Evolutionary conservation across 805 yeast species (phyloP).

Genomic region (Starmerella etchellsii): DNA sequence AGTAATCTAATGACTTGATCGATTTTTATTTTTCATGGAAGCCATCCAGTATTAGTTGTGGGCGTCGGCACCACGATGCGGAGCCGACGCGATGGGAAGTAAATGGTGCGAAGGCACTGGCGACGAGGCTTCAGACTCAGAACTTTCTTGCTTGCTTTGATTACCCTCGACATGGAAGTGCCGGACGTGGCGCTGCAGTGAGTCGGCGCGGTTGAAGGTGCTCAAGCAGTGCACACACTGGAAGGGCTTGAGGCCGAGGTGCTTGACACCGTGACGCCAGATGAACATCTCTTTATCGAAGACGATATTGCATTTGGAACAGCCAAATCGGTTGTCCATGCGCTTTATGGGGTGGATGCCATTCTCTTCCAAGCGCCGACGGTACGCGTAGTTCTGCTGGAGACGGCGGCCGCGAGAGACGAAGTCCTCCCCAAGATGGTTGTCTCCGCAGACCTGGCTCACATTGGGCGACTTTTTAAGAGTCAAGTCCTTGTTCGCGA

Average conservation of each 20-base stretch:
- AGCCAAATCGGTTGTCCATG: neutral
- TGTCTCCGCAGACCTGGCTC: neutral
- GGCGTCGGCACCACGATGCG: too few relatives aligned
- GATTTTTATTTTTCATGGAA: too few relatives aligned
- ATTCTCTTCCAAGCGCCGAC: slow-evolving; percentile 3
- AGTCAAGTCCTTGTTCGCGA: neutral
- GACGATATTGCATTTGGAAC: slow-evolving; percentile 7
- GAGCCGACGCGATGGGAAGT: too few relatives aligned
- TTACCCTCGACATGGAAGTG: slow-evolving; percentile 9
- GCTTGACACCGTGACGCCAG: slow-evolving; percentile 16
- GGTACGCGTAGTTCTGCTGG: slow-evolving; percentile 9
- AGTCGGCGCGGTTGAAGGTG: slow-evolving; percentile 11
- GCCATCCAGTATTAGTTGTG: too few relatives aligned
- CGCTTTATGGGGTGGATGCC: slow-evolving; percentile 5
- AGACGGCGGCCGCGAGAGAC: slow-evolving; percentile 3
- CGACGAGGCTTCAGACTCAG: too few relatives aligned
- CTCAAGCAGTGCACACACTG: slow-evolving; percentile 5
- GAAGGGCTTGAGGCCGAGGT: slow-evolving; percentile 12
- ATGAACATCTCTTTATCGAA: slow-evolving; percentile 14
- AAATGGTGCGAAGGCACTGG: too few relatives aligned
- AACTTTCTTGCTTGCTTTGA: too few relatives aligned
- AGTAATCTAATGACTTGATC: too few relatives aligned
- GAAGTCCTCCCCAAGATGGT: neutral
- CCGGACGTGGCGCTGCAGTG: slow-evolving; percentile 12
- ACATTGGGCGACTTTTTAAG: neutral